A percentile compares a stretch with the other conserved stretches of the same genome.
These are phyloP conservation scores for Oidiodendron maius DNA, from an alignment of 495 filamentous ascomycete genomes.

Conservation along the genomic window DNA sequence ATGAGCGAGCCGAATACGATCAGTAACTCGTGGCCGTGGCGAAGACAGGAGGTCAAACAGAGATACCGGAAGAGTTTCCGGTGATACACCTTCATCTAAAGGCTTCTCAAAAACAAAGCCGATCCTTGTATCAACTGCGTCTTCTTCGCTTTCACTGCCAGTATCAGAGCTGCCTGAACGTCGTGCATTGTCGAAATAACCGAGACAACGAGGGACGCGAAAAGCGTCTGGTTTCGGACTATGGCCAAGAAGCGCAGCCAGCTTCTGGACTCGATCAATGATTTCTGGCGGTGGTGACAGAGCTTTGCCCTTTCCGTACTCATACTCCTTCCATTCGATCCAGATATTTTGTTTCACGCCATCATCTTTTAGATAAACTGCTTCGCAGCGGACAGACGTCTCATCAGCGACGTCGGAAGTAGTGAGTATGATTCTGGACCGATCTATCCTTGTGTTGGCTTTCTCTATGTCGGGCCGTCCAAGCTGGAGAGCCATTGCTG, in stretches of 20 bases:
- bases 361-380: constrained; percentile 21
- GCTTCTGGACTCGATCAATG: constrained; percentile 29
- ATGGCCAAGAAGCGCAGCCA: constrained; percentile 35
- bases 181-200: constrained; percentile 33
- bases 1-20: constrained; percentile 11
- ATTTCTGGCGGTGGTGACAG: constrained; percentile 28
- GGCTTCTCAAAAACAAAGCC: constrained; percentile 19
- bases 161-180: not conserved
- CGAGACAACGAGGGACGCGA: constrained; percentile 36
- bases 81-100: constrained; percentile 3
- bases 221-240: constrained; percentile 36
- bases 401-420: not conserved
- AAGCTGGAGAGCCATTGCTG: constrained; percentile 26
- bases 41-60: constrained; percentile 8
- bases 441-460: constrained; percentile 26
- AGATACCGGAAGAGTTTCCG: constrained; percentile 11
- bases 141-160: constrained; percentile 10
- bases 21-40: constrained; percentile 11
- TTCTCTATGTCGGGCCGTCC: constrained; percentile 22
- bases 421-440: constrained; percentile 18
- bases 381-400: constrained; percentile 30
- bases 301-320: constrained; percentile 23
- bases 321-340: constrained; percentile 44
- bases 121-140: constrained; percentile 22
- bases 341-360: constrained; percentile 29